Conservation (phyloP, 805 yeast species). For the Starmera dryadoides region DNA sequence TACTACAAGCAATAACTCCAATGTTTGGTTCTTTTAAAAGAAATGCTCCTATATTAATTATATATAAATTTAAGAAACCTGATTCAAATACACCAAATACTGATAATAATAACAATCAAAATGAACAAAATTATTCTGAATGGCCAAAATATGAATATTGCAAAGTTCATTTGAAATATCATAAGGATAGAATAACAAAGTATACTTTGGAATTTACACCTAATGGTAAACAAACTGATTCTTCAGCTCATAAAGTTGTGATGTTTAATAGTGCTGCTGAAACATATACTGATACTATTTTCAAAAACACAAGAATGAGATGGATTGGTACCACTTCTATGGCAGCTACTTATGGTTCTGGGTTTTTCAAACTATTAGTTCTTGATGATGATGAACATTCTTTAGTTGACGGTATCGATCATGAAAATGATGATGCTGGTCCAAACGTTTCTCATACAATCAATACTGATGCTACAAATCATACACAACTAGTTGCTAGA, state of each 20-base stretch:
- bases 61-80: constrained; percentile 20
- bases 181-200: constrained; percentile 18
- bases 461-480: not conserved
- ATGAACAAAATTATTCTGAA: not conserved
- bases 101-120: constrained; percentile 3
- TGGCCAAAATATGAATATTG: constrained; percentile 25
- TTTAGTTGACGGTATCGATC: constrained; percentile 14
- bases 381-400: constrained; percentile 27
- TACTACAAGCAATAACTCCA: constrained; percentile 25
- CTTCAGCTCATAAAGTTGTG: constrained; percentile 15
- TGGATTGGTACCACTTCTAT: constrained; percentile 34
- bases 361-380: constrained; percentile 25
- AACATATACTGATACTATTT: constrained; percentile 25
- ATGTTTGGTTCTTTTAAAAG: constrained; percentile 24
- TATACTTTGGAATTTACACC: constrained; percentile 24
- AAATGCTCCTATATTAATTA: constrained; percentile 21
- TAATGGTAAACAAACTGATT: constrained; percentile 11
- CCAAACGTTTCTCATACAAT: constrained; percentile 1
- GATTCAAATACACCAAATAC: constrained; percentile 1
- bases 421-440: not conserved
- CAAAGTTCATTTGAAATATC: constrained; percentile 19
- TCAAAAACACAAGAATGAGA: constrained; percentile 24
- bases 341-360: constrained; percentile 27
- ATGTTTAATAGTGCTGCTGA: constrained; percentile 24
- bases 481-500: constrained; percentile 7